Conservation (phyloP, 1,284 basidiomycete genomes). For the Trametes polyzona region DNA sequence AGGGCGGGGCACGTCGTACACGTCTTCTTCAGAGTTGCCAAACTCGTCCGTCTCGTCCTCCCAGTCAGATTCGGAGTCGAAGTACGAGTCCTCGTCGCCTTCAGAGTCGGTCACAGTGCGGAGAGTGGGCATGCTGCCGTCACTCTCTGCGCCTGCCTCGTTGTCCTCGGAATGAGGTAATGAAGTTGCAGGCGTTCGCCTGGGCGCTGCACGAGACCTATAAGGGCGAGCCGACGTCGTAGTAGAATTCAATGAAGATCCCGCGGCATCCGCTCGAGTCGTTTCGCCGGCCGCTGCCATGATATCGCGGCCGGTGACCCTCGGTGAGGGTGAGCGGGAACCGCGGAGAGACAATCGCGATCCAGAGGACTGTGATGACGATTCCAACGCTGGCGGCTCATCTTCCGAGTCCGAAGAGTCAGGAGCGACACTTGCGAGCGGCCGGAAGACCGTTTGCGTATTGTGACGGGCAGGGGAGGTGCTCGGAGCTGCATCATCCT, state of each 20-base stretch:
- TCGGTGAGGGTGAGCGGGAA: neutral
- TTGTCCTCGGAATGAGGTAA: neutral
- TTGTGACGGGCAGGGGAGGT: neutral
- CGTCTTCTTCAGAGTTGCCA: slow-evolving; percentile 8
- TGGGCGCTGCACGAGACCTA: neutral
- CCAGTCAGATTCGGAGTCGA: slow-evolving; percentile 20
- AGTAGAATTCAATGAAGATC: neutral
- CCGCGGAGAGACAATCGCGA: neutral
- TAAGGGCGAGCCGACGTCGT: neutral
- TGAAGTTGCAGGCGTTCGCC: neutral
- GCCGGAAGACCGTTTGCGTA: neutral
- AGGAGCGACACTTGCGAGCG: neutral
- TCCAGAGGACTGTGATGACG: neutral
- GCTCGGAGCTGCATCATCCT: slow-evolving; percentile 6
- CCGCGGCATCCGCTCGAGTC: neutral
- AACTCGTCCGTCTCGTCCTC: slow-evolving; percentile 10
- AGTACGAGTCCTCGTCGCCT: slow-evolving; percentile 18
- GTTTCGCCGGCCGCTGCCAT: neutral
- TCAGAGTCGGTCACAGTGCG: slow-evolving; percentile 36
- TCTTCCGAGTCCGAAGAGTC: neutral
- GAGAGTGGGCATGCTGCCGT: slow-evolving; percentile 32
- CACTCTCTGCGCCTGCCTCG: slow-evolving; percentile 23
- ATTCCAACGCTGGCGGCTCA: neutral
- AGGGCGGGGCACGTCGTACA: neutral
- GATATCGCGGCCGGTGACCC: neutral